A percentile compares a stretch with the other conserved stretches of the same genome.
Conservation (phyloP, 202 grass and related monocot species). For the Bolboschoenoplectus hybrid region DNA sequence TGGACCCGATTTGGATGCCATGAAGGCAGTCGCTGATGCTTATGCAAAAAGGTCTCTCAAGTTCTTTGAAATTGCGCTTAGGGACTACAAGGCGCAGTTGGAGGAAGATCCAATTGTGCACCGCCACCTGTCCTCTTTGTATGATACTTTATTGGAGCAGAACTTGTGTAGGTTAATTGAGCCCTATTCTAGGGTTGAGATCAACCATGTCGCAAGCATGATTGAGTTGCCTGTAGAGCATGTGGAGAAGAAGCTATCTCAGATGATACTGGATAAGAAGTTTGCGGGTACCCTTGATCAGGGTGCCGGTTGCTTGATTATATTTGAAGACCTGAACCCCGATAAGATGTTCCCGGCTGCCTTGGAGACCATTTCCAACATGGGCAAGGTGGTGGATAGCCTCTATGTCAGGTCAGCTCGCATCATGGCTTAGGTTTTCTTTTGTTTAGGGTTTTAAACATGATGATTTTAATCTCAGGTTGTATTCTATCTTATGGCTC, state of each 20-base stretch:
- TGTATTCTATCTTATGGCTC: conserved; percentile 14
- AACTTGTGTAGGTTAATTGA: conserved; percentile 95
- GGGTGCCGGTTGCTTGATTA: conserved; percentile 85
- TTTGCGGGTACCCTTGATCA: conserved; percentile 91
- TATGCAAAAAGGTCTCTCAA: conserved; percentile 86
- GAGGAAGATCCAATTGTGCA: conserved; percentile 95
- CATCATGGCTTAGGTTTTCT: conserved; percentile 67
- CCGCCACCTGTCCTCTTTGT: conserved; percentile 86
- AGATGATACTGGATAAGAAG: conserved; percentile 98
- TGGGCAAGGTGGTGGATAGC: conserved; percentile 89
- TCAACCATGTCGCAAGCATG: conserved; percentile 75
- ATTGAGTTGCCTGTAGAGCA: conserved; percentile 75
- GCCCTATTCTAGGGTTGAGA: conserved; percentile 83
- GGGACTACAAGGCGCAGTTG: conserved; percentile 68
- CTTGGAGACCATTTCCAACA: conserved; percentile 72
- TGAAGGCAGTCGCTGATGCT: conserved; percentile 91
- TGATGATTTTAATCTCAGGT: conserved; percentile 9
- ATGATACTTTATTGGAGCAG: conserved; percentile 91
- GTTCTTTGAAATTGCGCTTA: conserved; percentile 78
- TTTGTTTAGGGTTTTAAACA: conserved; percentile 30
- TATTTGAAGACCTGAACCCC: conserved; percentile 71
- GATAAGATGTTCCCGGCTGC: conserved; percentile 88
- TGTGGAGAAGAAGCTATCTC: conserved; percentile 91
- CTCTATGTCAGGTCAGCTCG: conserved; percentile 88
- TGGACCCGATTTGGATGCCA: conserved; percentile 90